Evolutionary conservation across 2,329 filamentous ascomycete genomes (phyloP).

Genomic region (Talaromyces rugulosus): DNA sequence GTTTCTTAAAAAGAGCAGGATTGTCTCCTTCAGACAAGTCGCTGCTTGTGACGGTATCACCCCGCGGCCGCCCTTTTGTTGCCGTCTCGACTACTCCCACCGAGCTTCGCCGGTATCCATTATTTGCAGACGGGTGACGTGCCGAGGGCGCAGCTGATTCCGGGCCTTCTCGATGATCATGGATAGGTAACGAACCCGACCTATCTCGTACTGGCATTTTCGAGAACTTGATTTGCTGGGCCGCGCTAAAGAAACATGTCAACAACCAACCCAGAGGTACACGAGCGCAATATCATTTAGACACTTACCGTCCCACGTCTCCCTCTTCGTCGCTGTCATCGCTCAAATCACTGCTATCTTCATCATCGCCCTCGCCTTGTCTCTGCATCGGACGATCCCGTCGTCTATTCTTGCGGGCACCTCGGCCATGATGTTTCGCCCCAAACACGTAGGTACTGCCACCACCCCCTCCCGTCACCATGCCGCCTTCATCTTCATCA

Average conservation of each 20-base stretch:
- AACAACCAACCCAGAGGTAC: conserved; percentile 12
- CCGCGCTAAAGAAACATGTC: conserved; percentile 50
- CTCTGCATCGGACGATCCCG: conserved; percentile 47
- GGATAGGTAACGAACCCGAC: conserved; percentile 82
- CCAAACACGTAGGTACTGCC: conserved; percentile 53
- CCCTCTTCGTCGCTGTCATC: conserved; percentile 64
- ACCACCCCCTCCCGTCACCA: conserved; percentile 56
- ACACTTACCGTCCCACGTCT: conserved; percentile 37
- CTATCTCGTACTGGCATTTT: conserved; percentile 89
- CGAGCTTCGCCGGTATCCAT: conserved; percentile 51
- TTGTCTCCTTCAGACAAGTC: conserved; percentile 64
- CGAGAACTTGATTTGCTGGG: conserved; percentile 89
- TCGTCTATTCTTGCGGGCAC: conserved; percentile 28
- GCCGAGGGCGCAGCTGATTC: conserved; percentile 55
- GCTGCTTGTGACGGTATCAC: conserved; percentile 63
- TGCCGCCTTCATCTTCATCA: conserved; percentile 59
- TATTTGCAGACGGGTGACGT: conserved; percentile 45
- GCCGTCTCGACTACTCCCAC: conserved; percentile 52
- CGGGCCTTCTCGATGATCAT: conserved; percentile 45
- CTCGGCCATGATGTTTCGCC: conserved; percentile 33
- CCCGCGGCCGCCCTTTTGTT: conserved; percentile 50
- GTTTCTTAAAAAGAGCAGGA: conserved; percentile 49
- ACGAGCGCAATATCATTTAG: not conserved
- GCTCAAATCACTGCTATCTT: conserved; percentile 63
- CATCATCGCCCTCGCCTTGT: conserved; percentile 55